A percentile compares a stretch with the other conserved stretches of the same genome.
These are phyloP conservation scores for Phytophthora kernoviae DNA, from an alignment of 352 stramenopile genomes.

Conservation along the genomic window DNA sequence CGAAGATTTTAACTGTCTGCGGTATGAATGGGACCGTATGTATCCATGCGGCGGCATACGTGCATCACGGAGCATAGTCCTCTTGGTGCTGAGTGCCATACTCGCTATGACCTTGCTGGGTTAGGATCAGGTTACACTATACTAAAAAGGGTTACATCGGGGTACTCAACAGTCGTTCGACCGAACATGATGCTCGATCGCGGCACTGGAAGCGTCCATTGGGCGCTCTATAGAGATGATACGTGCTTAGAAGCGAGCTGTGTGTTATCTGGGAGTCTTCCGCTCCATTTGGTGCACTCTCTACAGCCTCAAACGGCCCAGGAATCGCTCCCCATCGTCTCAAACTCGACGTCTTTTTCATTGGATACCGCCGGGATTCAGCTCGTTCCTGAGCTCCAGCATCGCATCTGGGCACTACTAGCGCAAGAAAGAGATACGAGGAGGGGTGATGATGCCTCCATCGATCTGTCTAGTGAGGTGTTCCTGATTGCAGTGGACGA, in stretches of 20 bases:
- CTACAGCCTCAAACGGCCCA: background rate
- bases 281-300: conserved; percentile 13
- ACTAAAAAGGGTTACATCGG: conserved; percentile 19
- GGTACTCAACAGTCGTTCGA: conserved; percentile 9
- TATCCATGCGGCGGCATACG: conserved; percentile 51
- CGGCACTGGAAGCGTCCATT: conserved; percentile 18
- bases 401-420: conserved; percentile 21
- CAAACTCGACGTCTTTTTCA: conserved; percentile 12
- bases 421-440: background rate
- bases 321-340: conserved; percentile 1
- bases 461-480: conserved; percentile 9
- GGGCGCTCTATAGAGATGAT: conserved; percentile 37
- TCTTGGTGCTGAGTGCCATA: conserved; percentile 20
- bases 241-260: conserved; percentile 12
- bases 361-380: conserved; percentile 27
- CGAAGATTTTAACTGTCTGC: conserved; percentile 91
- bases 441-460: background rate
- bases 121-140: background rate
- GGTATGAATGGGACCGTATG: conserved; percentile 86
- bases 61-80: conserved; percentile 9
- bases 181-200: conserved; percentile 14
- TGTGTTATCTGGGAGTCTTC: conserved; percentile 29
- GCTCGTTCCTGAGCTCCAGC: conserved; percentile 34
- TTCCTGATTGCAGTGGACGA: conserved; percentile 35
- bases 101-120: conserved; percentile 25